A percentile compares a stretch with the other conserved stretches of the same genome.
Conservation (phyloP, 139 green algal genomes). For the Chlamydomonas applanata region DNA sequence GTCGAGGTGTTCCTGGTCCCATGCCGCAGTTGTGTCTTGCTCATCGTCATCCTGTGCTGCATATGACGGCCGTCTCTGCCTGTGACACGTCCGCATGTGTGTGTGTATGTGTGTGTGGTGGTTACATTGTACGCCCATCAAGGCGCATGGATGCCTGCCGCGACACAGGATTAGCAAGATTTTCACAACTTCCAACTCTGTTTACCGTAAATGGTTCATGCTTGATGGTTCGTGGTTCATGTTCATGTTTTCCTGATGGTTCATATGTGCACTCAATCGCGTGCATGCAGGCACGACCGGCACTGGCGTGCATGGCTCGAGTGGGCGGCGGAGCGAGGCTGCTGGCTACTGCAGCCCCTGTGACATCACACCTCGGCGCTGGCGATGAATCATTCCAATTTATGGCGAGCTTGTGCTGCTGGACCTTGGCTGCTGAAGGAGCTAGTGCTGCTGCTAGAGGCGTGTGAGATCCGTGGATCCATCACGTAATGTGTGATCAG, state of each 20-base stretch:
- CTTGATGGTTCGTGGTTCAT: neutral
- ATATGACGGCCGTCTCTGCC: constrained; percentile 14
- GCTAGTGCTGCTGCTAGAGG: no score
- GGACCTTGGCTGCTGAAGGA: no score
- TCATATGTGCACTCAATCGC: no score
- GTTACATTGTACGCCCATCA: neutral
- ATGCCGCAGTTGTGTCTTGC: neutral
- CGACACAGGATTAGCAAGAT: no score
- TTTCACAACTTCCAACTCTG: no score
- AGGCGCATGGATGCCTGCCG: neutral
- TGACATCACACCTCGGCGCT: no score
- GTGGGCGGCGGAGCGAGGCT: constrained; percentile 11
- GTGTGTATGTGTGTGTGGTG: no score
- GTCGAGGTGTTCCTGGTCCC: neutral
- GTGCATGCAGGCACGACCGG: constrained; percentile 17
- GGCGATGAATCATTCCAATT: no score
- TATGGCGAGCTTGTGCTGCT: no score
- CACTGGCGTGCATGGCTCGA: constrained; percentile 37
- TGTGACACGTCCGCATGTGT: neutral
- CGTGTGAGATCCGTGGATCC: no score
- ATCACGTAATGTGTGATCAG: no score
- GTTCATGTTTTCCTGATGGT: neutral
- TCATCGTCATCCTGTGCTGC: neutral
- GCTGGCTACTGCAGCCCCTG: neutral
- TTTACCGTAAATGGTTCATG: no score